phyloP scores from a whole-genome alignment of 441 rosid genomes.

The Raphanus hybrid region DNA sequence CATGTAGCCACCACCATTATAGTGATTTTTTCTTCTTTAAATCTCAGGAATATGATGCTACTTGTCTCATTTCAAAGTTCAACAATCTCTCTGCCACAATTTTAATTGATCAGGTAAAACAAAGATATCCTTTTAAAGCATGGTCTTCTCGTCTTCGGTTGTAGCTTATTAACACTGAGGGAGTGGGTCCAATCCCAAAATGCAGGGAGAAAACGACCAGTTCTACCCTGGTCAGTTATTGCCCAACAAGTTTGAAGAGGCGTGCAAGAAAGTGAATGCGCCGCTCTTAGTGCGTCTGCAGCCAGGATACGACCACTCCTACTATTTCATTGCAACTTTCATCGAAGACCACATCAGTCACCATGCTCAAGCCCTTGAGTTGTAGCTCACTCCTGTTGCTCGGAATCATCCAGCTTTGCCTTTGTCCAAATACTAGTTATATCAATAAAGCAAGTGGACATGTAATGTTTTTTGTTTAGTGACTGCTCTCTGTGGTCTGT shows the following conservation, averaged over 20 bases:
- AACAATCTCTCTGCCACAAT: slow-evolving; percentile 67
- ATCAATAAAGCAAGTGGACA: slow-evolving; percentile 22
- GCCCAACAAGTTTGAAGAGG: slow-evolving; percentile 68
- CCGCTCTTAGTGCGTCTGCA: slow-evolving; percentile 70
- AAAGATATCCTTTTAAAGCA: background rate
- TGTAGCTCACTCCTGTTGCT: slow-evolving; percentile 42
- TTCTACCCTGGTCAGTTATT: slow-evolving; percentile 77
- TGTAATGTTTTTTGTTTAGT: background rate
- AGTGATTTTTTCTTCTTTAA: background rate
- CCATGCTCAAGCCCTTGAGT: slow-evolving; percentile 80
- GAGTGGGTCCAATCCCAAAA: background rate
- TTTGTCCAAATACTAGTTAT: slow-evolving; percentile 33
- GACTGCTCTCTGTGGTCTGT: background rate
- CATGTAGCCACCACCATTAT: background rate
- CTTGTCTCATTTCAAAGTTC: slow-evolving; percentile 65
- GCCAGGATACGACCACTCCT: slow-evolving; percentile 94
- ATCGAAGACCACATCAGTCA: slow-evolving; percentile 88
- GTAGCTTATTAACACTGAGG: background rate
- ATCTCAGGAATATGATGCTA: slow-evolving; percentile 91
- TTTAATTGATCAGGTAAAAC: slow-evolving; percentile 81
- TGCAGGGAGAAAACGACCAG: slow-evolving; percentile 85
- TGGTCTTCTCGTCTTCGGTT: background rate
- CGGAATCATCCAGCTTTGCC: background rate
- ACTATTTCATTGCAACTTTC: slow-evolving; percentile 77
- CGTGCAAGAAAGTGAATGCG: slow-evolving; percentile 61